Conservation (phyloP, 176 grass and related monocot species). For the Oryza punctata region DNA sequence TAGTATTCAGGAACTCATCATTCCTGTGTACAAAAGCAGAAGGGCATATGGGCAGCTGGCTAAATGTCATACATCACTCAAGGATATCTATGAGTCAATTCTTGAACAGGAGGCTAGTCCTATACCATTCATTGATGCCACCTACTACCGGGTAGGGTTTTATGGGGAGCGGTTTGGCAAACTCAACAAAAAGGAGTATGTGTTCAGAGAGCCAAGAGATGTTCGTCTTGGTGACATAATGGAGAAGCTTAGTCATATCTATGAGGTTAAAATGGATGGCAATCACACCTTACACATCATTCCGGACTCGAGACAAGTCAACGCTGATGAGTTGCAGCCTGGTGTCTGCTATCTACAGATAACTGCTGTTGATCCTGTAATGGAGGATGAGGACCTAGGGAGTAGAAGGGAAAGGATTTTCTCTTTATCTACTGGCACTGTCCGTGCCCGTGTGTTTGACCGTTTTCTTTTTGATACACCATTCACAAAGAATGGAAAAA, state of each 20-base stretch:
- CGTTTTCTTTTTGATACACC: slow-evolving; percentile 94
- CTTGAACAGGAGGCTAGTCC: slow-evolving; percentile 97
- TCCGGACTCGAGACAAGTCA: slow-evolving; percentile 98
- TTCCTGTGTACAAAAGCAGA: slow-evolving; percentile 96
- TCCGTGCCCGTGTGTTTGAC: slow-evolving; percentile 90
- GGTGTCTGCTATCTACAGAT: slow-evolving; percentile 94
- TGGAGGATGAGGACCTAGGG: slow-evolving; percentile 96
- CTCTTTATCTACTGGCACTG: slow-evolving; percentile 77
- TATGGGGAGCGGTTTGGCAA: slow-evolving; percentile 92
- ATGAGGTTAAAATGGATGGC: slow-evolving; percentile 90
- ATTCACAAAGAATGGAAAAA: slow-evolving; percentile 99
- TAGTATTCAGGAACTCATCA: slow-evolving; percentile 94
- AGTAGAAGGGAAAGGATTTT: slow-evolving; percentile 98
- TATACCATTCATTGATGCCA: slow-evolving; percentile 95
- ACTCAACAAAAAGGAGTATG: slow-evolving; percentile 88
- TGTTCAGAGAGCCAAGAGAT: slow-evolving; percentile 87
- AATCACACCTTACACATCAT: slow-evolving; percentile 93
- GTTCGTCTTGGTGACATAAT: slow-evolving; percentile 98
- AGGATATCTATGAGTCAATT: slow-evolving; percentile 90
- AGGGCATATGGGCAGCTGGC: slow-evolving; percentile 90
- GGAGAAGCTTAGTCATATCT: slow-evolving; percentile 95
- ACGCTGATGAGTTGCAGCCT: slow-evolving; percentile 89
- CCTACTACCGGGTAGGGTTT: slow-evolving; percentile 96
- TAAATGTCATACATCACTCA: slow-evolving; percentile 94
- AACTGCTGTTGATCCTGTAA: slow-evolving; percentile 97